Evolutionary conservation across 345 rosid genomes (phyloP).

Genomic region (Clarkia xantiana): DNA sequence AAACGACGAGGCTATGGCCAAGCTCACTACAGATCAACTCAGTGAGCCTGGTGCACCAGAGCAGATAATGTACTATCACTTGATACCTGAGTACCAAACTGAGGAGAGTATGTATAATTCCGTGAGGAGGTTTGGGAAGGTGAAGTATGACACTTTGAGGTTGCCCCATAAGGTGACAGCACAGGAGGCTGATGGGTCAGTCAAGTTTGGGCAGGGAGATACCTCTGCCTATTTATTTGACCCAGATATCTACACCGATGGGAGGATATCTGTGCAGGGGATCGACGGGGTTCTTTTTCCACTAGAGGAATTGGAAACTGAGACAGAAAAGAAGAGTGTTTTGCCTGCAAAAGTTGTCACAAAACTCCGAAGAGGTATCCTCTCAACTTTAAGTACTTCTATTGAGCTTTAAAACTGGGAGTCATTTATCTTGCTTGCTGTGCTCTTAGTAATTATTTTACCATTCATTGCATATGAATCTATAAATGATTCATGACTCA

Average conservation of each 20-base stretch:
- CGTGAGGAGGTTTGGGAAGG: constrained; percentile 75
- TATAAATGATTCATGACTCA: too few species aligned
- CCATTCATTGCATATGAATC: too few species aligned
- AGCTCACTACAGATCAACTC: constrained; percentile 64
- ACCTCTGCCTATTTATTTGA: constrained; percentile 68
- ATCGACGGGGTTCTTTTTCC: constrained; percentile 79
- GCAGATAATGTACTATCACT: constrained; percentile 69
- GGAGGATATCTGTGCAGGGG: constrained; percentile 85
- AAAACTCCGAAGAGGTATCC: constrained; percentile 34
- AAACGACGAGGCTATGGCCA: constrained; percentile 92
- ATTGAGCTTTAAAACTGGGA: background rate
- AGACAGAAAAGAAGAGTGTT: constrained; percentile 4
- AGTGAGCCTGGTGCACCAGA: constrained; percentile 95
- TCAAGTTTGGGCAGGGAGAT: constrained; percentile 63
- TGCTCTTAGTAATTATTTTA: background rate
- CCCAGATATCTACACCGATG: constrained; percentile 85
- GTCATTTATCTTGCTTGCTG: background rate
- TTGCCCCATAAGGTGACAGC: constrained; percentile 80
- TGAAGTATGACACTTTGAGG: constrained; percentile 63
- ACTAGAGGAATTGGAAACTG: constrained; percentile 17
- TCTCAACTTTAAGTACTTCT: background rate
- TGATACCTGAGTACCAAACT: constrained; percentile 85
- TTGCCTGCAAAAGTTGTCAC: constrained; percentile 15
- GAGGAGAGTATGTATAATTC: constrained; percentile 97
- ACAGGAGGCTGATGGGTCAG: constrained; percentile 92